Conservation (phyloP, 2,329 filamentous ascomycete genomes). For the Diaporthe ampelina region DNA sequence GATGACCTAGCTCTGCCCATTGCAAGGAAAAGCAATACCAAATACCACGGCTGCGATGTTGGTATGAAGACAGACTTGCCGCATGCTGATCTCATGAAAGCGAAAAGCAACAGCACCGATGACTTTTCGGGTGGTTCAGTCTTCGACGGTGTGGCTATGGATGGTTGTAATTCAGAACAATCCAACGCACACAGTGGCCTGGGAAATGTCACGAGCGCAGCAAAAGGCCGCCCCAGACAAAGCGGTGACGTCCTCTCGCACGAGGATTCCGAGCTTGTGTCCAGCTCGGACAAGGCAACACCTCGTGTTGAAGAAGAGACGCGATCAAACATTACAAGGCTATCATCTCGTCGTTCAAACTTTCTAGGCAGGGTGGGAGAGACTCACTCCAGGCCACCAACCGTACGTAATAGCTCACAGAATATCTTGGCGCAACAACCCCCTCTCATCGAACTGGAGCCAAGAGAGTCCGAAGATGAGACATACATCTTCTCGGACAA, state of each 20-base stretch:
- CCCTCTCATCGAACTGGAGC: neutral
- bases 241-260: neutral
- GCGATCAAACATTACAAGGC: neutral
- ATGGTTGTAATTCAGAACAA: neutral
- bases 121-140: conserved; percentile 14
- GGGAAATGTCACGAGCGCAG: too few relatives aligned
- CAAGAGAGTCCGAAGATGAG: neutral
- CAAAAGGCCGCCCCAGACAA: neutral
- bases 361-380: neutral
- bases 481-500: conserved; percentile 7
- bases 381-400: neutral
- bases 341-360: too few relatives aligned
- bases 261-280: neutral
- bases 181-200: neutral
- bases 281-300: neutral
- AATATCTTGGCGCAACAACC: neutral
- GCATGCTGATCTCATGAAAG: neutral
- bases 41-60: neutral
- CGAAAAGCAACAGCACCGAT: conserved; percentile 26
- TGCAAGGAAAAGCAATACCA: neutral
- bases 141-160: neutral
- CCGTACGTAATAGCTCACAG: neutral
- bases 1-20: neutral
- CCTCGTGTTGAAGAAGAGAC: too few relatives aligned
- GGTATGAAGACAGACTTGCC: neutral